phyloP scores from a whole-genome alignment of 2,329 filamentous ascomycete genomes.

The Trichophyton benhamiae region DNA sequence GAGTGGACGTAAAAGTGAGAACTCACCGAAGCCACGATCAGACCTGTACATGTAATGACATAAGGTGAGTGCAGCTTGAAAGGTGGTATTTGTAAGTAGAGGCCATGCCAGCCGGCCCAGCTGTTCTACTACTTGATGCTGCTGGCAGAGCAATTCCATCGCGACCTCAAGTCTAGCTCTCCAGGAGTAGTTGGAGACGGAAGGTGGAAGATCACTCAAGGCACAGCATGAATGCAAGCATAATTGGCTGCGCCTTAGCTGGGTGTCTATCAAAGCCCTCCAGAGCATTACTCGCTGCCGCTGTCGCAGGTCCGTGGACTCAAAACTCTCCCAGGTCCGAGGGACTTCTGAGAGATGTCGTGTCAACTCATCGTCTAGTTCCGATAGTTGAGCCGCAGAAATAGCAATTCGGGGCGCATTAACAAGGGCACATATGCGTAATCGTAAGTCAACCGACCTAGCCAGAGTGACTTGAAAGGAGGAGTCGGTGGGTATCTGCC shows the following conservation, averaged over 20 bases:
- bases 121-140: slow-evolving; percentile 24
- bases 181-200: slow-evolving; percentile 25
- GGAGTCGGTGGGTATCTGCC: slow-evolving; percentile 26
- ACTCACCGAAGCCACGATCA: slow-evolving; percentile 18
- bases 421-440: slow-evolving; percentile 16
- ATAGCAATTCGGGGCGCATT: slow-evolving; percentile 16
- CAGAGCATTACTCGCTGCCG: slow-evolving; percentile 24
- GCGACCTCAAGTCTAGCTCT: slow-evolving; percentile 27
- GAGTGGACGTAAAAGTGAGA: neutral
- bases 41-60: slow-evolving; percentile 26
- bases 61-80: slow-evolving; percentile 27
- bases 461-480: slow-evolving; percentile 24
- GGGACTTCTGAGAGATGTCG: slow-evolving; percentile 26
- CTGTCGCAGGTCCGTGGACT: slow-evolving; percentile 17
- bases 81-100: slow-evolving; percentile 25
- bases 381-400: slow-evolving; percentile 28
- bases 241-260: slow-evolving; percentile 26
- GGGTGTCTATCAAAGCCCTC: slow-evolving; percentile 25
- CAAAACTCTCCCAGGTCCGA: slow-evolving; percentile 17
- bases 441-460: slow-evolving; percentile 17
- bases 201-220: slow-evolving; percentile 19
- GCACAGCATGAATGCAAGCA: slow-evolving; percentile 30
- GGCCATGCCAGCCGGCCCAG: slow-evolving; percentile 23
- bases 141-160: slow-evolving; percentile 27
- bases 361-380: slow-evolving; percentile 29